Evolutionary conservation across 139 green algal genomes (phyloP).

Genomic region (Coccomyxa sp.): DNA sequence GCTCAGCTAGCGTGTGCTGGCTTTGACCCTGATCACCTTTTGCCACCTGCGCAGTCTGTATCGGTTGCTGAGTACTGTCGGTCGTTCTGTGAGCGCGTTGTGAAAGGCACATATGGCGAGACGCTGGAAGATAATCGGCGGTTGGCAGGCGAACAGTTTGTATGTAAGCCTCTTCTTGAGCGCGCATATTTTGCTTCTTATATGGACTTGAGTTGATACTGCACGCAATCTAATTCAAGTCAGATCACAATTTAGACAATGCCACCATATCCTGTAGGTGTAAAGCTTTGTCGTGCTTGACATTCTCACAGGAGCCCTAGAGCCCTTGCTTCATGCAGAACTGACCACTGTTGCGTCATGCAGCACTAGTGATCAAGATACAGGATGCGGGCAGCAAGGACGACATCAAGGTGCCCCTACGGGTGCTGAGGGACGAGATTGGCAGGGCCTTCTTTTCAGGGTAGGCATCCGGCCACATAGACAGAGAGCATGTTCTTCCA

Average conservation of each 20-base stretch:
- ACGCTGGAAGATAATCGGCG: not conserved
- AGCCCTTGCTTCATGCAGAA: not conserved
- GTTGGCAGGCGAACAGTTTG: not conserved
- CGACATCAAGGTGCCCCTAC: not conserved
- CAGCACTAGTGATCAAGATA: constrained; percentile 1
- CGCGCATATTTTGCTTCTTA: not conserved
- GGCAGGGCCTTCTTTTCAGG: not conserved
- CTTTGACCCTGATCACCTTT: not conserved
- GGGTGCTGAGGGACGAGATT: constrained; percentile 6
- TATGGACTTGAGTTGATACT: too few relatives aligned
- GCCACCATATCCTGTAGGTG: not conserved
- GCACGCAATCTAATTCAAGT: not conserved
- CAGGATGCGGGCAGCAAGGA: not conserved
- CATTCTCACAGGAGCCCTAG: not conserved
- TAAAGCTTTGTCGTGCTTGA: not conserved
- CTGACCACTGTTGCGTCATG: not conserved
- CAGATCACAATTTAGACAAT: not conserved
- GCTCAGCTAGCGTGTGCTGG: not conserved
- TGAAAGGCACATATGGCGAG: not conserved
- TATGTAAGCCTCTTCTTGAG: not conserved
- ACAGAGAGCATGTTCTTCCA: too few relatives aligned
- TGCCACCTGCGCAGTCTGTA: not conserved
- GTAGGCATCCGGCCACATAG: too few relatives aligned
- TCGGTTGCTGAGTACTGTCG: not conserved
- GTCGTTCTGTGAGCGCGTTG: not conserved